These are phyloP conservation scores for Termitomyces sp. DNA, from an alignment of 768 basidiomycete species.

Conservation along the genomic window DNA sequence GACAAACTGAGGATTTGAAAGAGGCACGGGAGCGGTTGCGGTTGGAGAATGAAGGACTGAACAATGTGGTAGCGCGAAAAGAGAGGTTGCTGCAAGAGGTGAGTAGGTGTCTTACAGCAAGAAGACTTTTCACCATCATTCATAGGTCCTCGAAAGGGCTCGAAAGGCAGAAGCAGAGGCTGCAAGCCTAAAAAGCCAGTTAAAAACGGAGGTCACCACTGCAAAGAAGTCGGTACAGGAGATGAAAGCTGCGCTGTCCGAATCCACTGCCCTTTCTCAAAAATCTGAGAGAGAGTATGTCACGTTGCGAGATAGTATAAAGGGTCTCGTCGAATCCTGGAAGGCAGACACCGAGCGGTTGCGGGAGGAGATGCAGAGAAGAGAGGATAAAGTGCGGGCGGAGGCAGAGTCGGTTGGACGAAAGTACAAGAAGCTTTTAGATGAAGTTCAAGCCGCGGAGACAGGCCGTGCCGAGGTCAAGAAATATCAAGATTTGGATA, in stretches of 20 bases:
- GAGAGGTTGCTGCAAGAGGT: constrained; percentile 86
- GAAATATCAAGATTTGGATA: constrained; percentile 45
- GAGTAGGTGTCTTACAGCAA: constrained; percentile 15
- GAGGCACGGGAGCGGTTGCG: constrained; percentile 79
- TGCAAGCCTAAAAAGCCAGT: constrained; percentile 56
- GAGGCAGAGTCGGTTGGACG: constrained; percentile 67
- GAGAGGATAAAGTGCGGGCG: constrained; percentile 62
- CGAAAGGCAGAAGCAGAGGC: constrained; percentile 83
- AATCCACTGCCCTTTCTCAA: constrained; percentile 72
- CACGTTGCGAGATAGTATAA: constrained; percentile 72
- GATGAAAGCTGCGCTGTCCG: constrained; percentile 70
- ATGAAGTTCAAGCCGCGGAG: constrained; percentile 56
- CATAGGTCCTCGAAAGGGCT: constrained; percentile 74
- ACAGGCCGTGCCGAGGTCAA: constrained; percentile 41
- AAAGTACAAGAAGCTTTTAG: constrained; percentile 63
- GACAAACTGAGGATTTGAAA: constrained; percentile 85
- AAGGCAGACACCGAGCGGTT: constrained; percentile 69
- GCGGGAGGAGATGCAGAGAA: constrained; percentile 66
- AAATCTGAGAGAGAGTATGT: constrained; percentile 83
- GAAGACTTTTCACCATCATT: not conserved
- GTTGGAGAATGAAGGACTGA: constrained; percentile 82
- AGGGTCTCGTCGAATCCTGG: constrained; percentile 67
- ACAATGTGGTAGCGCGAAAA: constrained; percentile 84
- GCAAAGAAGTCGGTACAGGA: constrained; percentile 76
- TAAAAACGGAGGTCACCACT: constrained; percentile 67